Base-by-base conservation (phyloP, 2,329 filamentous ascomycete species). In the Macrophomina phaseolina region DNA sequence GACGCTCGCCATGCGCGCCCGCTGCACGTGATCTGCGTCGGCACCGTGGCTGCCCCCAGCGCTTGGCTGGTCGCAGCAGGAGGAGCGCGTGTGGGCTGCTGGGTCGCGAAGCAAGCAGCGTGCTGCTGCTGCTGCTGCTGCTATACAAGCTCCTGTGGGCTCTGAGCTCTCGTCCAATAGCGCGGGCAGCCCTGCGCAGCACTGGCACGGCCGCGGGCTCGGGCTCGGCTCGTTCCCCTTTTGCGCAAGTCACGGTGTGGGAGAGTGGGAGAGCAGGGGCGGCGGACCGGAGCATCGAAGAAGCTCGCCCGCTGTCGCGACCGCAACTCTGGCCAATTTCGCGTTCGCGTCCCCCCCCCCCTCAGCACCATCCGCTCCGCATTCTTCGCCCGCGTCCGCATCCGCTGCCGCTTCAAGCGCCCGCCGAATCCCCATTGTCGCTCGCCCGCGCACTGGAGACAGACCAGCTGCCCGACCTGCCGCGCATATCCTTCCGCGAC, bases 161-260 rank as follows among this genome's bases (percentile, higher is more conserved):
- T 8, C 30, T 34, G 30, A 16, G 30, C 51, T 8, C 51, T 48
- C 30, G 32, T 62, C 58, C 58, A 62, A 62, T 62, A 16, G 58
- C 14, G 23, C 30, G 9, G 8, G 11, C 30, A 28, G 58, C n/a
- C 40, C 30, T 23, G 58, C 16, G 45, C 58, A 16, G 45, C 58
- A 7, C 42, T 49, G 58, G 45, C 34, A 48, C 58, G 34, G 45
- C n/a, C 42, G 56, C 58, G 58, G 45, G 58, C 58, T 49, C 58
- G 58, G 45, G 58, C 58, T 49, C 58, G 58, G 58, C 58, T 62
- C 58, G 58, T 49, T 62, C 58, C 45, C 58, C 58, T 62, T 62
- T 62, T 62, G 58, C 36, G 42, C 58, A 62, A 49, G 58, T 62
- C 58, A 49, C 58, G 58, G 58, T 62, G 58, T 62, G 45, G 45